A percentile compares a stretch with the other conserved stretches of the same genome.
Evolutionary conservation across 768 basidiomycete genomes (phyloP).

Genomic region (Hirschioporus abietinus): DNA sequence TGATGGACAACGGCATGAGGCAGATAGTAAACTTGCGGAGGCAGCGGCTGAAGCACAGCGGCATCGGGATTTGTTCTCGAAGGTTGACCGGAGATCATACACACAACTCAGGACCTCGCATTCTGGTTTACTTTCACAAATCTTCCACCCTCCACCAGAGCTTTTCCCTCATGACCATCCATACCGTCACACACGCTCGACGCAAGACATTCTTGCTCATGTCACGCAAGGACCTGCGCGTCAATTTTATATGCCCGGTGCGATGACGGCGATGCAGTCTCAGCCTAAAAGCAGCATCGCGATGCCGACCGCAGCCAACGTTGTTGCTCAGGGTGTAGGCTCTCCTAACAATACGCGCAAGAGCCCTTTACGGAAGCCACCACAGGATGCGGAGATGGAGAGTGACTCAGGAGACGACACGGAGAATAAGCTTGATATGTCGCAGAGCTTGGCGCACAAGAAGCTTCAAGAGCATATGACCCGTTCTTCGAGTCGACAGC

Average conservation of each 20-base stretch:
- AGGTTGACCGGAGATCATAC: constrained; percentile 63
- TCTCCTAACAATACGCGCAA: constrained; percentile 19
- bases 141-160: constrained; percentile 67
- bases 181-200: constrained; percentile 46
- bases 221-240: constrained; percentile 16
- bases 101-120: constrained; percentile 47
- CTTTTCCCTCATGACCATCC: constrained; percentile 56
- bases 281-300: constrained; percentile 59
- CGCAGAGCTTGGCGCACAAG: constrained; percentile 66
- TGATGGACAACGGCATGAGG: constrained; percentile 21
- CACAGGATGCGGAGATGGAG: constrained; percentile 62
- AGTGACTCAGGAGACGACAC: constrained; percentile 51
- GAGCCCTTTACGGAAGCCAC: constrained; percentile 27
- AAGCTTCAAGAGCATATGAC: constrained; percentile 40
- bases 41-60: constrained; percentile 61
- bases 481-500: neutral
- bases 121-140: constrained; percentile 57
- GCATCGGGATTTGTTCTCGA: constrained; percentile 67
- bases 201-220: constrained; percentile 38
- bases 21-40: constrained; percentile 33
- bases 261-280: constrained; percentile 30
- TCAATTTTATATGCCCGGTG: constrained; percentile 18
- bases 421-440: constrained; percentile 49
- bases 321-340: constrained; percentile 33
- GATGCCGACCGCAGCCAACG: constrained; percentile 47